phyloP scores from a whole-genome alignment of 2,329 filamentous ascomycete genomes.

The Rhynchosporium secalis region DNA sequence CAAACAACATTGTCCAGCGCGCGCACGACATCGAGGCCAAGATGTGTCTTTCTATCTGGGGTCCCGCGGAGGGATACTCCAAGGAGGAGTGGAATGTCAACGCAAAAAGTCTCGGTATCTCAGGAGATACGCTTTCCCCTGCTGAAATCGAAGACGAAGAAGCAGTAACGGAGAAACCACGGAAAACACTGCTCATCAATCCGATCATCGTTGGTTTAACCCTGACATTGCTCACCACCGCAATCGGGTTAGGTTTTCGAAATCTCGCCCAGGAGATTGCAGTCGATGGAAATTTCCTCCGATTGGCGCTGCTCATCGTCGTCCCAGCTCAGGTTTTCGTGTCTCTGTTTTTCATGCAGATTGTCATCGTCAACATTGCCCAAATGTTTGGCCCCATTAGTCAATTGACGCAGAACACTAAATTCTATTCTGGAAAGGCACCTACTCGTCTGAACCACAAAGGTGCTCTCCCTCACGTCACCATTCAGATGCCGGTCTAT shows the following conservation, averaged over 20 bases:
- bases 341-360: slow-evolving; percentile 50
- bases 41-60: slow-evolving; percentile 61
- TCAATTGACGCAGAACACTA: slow-evolving; percentile 47
- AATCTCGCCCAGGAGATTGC: slow-evolving; percentile 54
- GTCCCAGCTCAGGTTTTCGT: slow-evolving; percentile 60
- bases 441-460: slow-evolving; percentile 43
- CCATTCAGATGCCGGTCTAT: slow-evolving; percentile 52
- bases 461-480: slow-evolving; percentile 49
- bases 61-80: neutral
- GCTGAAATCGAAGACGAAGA: slow-evolving; percentile 42
- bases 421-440: slow-evolving; percentile 40
- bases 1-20: slow-evolving; percentile 54
- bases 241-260: slow-evolving; percentile 58
- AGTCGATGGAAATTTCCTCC: slow-evolving; percentile 53
- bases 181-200: slow-evolving; percentile 56
- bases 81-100: neutral
- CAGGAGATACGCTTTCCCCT: slow-evolving; percentile 35
- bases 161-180: slow-evolving; percentile 40
- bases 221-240: slow-evolving; percentile 51
- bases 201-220: slow-evolving; percentile 54
- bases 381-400: slow-evolving; percentile 53
- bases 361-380: slow-evolving; percentile 51
- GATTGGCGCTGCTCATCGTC: slow-evolving; percentile 54
- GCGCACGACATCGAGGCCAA: slow-evolving; percentile 53
- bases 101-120: neutral